A percentile compares a stretch with the other conserved stretches of the same genome.
Conservation (phyloP, 345 rosid species). For the Brassica juncea region DNA sequence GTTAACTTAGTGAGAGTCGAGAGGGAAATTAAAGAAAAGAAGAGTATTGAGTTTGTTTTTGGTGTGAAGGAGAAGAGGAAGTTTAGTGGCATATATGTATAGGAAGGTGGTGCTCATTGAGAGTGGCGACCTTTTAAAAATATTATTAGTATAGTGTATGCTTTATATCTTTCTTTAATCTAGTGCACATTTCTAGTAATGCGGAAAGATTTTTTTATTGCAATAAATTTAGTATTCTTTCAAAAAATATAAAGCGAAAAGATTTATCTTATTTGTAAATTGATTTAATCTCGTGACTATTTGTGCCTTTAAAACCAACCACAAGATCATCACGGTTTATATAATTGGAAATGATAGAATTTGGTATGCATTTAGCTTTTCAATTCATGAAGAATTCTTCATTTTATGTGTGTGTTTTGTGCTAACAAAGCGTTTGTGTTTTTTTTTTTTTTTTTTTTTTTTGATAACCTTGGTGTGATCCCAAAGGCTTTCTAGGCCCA, state of each 20-base stretch:
- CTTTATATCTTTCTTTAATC: constrained; percentile 12
- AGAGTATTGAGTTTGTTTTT: constrained; percentile 12
- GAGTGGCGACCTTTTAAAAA: constrained; percentile 20
- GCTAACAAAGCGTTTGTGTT: background rate
- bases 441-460: too few relatives aligned
- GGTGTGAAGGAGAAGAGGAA: constrained; percentile 16
- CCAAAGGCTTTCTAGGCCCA: too few relatives aligned
- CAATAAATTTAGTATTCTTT: background rate
- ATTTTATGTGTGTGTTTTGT: too few relatives aligned
- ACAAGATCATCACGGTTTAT: constrained; percentile 22
- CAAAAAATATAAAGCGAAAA: background rate
- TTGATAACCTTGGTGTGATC: too few relatives aligned
- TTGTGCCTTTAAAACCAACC: constrained; percentile 16
- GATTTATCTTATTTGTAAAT: constrained; percentile 7
- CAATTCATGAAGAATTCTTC: background rate
- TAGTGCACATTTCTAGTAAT: background rate
- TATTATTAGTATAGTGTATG: background rate
- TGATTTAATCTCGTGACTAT: constrained; percentile 11
- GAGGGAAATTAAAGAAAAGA: background rate
- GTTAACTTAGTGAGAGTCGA: background rate
- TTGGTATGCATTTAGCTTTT: background rate
- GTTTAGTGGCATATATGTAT: constrained; percentile 42
- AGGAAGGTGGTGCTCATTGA: background rate
- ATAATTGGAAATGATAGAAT: background rate
- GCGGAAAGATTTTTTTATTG: background rate